phyloP scores from a whole-genome alignment of 768 basidiomycete genomes.

The Mycena chlorophos region DNA sequence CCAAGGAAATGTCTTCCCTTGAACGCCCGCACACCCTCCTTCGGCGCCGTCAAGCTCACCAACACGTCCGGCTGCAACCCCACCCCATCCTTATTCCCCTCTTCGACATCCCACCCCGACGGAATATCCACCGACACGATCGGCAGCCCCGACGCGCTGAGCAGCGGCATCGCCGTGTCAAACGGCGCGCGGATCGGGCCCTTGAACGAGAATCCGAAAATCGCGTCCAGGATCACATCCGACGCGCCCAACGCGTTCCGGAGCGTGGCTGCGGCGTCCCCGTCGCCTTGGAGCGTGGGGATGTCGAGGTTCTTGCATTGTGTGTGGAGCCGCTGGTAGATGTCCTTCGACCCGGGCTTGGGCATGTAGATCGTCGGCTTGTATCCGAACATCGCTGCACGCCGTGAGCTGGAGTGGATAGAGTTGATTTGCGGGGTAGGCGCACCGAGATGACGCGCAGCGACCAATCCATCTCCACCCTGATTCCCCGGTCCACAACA shows the following conservation, averaged over 20 bases:
- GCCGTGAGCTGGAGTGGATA: neutral
- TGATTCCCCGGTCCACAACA: slow-evolving; percentile 98
- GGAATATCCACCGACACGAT: slow-evolving; percentile 96
- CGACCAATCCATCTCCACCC: slow-evolving; percentile 95
- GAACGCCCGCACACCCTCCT: slow-evolving; percentile 78
- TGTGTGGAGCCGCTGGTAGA: slow-evolving; percentile 83
- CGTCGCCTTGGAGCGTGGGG: slow-evolving; percentile 56
- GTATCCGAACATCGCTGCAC: slow-evolving; percentile 87
- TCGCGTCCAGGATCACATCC: slow-evolving; percentile 90
- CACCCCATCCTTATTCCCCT: slow-evolving; percentile 56
- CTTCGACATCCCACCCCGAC: slow-evolving; percentile 93
- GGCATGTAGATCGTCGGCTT: slow-evolving; percentile 89
- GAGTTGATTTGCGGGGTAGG: neutral
- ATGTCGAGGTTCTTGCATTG: slow-evolving; percentile 93
- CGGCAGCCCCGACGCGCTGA: slow-evolving; percentile 66
- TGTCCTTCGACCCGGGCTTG: slow-evolving; percentile 93
- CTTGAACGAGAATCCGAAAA: slow-evolving; percentile 98
- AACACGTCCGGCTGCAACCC: slow-evolving; percentile 78
- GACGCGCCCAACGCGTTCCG: slow-evolving; percentile 52
- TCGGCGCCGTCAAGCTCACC: slow-evolving; percentile 92
- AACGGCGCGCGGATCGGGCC: slow-evolving; percentile 90
- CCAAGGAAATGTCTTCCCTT: slow-evolving; percentile 89
- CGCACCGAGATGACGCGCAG: slow-evolving; percentile 89
- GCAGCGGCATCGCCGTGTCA: slow-evolving; percentile 66
- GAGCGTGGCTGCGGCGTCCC: slow-evolving; percentile 48